Conservation (phyloP, 768 basidiomycete species). For the Arthromyces matolae region DNA sequence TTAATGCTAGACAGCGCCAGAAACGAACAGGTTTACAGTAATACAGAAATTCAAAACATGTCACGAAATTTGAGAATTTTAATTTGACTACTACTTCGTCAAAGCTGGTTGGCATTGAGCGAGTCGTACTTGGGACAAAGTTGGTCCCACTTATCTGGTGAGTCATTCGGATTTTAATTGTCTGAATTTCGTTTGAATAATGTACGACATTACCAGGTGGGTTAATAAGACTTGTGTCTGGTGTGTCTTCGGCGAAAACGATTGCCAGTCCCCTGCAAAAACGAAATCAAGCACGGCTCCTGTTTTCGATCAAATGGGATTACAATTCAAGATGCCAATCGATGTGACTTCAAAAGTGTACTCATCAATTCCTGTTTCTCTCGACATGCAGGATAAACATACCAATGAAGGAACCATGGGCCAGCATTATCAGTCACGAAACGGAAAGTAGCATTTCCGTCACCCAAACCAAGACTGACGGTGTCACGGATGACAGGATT, state of each 20-base stretch:
- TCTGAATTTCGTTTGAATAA: no score
- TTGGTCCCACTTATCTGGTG: conserved; percentile 28
- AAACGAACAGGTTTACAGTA: no score
- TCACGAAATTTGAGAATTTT: no score
- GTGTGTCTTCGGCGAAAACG: conserved; percentile 29
- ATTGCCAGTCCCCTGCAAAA: conserved; percentile 24
- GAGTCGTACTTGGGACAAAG: conserved; percentile 30
- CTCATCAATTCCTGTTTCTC: neutral
- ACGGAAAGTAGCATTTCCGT: conserved; percentile 31
- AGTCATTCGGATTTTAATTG: no score
- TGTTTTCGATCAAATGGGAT: neutral
- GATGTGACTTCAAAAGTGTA: neutral
- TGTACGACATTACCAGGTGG: no score
- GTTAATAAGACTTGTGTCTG: no score
- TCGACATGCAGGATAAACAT: neutral
- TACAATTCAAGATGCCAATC: conserved; percentile 9
- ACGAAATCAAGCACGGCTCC: neutral
- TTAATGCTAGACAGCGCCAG: no score
- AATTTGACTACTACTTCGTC: no score
- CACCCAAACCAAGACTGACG: conserved; percentile 12
- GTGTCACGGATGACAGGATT: conserved; percentile 40
- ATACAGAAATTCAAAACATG: no score
- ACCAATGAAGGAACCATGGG: conserved; percentile 21
- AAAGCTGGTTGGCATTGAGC: conserved; percentile 2
- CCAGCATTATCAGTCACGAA: conserved; percentile 38